Conservation (phyloP, 73 alveolate genomes). For the Paraurostyla sp. region DNA sequence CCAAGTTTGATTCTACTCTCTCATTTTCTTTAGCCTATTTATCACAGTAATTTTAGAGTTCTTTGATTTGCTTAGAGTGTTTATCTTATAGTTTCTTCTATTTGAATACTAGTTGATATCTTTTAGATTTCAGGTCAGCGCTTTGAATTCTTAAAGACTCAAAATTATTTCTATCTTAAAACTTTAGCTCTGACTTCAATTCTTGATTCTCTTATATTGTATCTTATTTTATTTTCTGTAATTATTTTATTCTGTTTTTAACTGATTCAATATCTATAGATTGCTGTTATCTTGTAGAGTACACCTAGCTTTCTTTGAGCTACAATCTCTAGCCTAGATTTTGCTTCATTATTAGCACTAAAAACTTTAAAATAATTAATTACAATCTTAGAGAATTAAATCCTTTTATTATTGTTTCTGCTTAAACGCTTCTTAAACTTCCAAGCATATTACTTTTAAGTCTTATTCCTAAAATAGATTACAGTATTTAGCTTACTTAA, state of each 20-base stretch:
- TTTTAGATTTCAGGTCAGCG: not conserved
- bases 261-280: not conserved
- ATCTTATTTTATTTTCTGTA: not conserved
- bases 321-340: not conserved
- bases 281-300: not conserved
- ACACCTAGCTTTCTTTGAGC: not conserved
- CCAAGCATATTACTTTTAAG: not conserved
- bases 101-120: not conserved
- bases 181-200: not conserved
- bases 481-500: not conserved
- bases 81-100: constrained; percentile 10
- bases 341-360: not conserved
- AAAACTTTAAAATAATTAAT: not conserved
- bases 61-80: not conserved
- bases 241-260: not conserved
- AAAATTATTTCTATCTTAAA: not conserved
- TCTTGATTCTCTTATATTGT: not conserved
- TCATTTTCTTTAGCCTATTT: not conserved
- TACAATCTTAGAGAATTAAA: not conserved
- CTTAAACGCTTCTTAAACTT: not conserved
- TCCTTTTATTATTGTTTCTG: not conserved
- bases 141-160: not conserved
- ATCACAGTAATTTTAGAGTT: not conserved
- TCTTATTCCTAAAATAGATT: not conserved
- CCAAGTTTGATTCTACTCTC: not conserved